These are phyloP conservation scores for Auricularia sp. DNA, from an alignment of 768 basidiomycete species.

Conservation along the genomic window DNA sequence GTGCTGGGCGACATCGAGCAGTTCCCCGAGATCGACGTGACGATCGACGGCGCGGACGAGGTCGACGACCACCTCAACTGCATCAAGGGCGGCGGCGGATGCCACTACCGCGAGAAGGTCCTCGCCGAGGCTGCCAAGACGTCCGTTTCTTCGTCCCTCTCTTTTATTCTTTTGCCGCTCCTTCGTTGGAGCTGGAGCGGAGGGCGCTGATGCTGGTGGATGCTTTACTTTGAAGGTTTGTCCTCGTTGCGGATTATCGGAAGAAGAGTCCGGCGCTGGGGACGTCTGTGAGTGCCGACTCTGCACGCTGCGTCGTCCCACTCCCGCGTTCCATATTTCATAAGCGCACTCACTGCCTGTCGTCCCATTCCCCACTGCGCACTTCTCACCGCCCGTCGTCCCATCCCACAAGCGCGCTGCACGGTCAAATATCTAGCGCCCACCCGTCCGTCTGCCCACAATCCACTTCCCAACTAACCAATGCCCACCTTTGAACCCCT, in stretches of 20 bases:
- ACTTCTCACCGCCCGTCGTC: too few species aligned
- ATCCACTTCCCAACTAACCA: too few species aligned
- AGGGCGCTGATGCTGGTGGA: too few species aligned
- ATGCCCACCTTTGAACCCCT: too few species aligned
- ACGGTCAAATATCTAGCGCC: too few species aligned
- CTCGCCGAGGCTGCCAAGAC: conserved; percentile 91
- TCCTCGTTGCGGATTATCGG: conserved; percentile 89
- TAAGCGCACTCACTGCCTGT: too few species aligned
- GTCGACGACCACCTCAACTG: conserved; percentile 81
- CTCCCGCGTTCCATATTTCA: neutral
- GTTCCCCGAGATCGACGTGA: conserved; percentile 87
- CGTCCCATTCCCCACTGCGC: too few species aligned
- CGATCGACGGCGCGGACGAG: conserved; percentile 97
- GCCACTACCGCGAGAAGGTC: conserved; percentile 94
- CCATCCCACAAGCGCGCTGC: too few species aligned
- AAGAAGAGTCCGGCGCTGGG: conserved; percentile 83
- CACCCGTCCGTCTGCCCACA: too few species aligned
- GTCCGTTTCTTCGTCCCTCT: conserved; percentile 28
- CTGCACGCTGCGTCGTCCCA: neutral
- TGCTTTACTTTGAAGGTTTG: conserved; percentile 41
- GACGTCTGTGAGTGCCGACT: conserved; percentile 49
- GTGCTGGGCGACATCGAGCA: conserved; percentile 83
- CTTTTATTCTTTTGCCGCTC: too few species aligned
- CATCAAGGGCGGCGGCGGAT: conserved; percentile 96
- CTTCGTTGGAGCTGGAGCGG: too few species aligned